Evolutionary conservation across 768 basidiomycete species (phyloP).

Genomic region (Aureoboletus auriporus): DNA sequence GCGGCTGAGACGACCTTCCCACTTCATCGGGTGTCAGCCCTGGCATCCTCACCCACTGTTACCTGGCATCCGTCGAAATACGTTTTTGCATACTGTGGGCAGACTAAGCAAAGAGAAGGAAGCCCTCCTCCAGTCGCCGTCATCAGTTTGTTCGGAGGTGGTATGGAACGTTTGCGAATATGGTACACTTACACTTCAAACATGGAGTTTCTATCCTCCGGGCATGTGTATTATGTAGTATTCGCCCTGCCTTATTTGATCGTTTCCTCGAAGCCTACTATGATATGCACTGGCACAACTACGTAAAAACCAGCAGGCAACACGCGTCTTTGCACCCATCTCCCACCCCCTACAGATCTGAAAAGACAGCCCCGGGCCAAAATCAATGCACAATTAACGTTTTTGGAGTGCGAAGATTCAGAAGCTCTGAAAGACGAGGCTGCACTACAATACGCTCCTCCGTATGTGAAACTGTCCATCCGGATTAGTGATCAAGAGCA

Average conservation of each 20-base stretch:
- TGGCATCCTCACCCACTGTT: constrained; percentile 71
- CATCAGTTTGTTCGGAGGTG: constrained; percentile 68
- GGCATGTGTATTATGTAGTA: too few species aligned
- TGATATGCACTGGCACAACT: too few species aligned
- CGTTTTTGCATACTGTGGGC: constrained; percentile 79
- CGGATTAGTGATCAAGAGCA: constrained; percentile 19
- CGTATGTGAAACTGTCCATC: constrained; percentile 18
- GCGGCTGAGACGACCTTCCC: constrained; percentile 74
- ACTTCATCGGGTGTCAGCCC: constrained; percentile 70
- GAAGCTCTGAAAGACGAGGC: constrained; percentile 8
- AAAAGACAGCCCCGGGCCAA: neutral
- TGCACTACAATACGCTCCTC: constrained; percentile 22
- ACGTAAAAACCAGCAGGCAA: too few species aligned
- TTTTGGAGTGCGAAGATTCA: constrained; percentile 17
- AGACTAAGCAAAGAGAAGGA: constrained; percentile 63
- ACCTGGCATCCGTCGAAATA: constrained; percentile 81
- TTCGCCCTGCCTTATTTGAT: too few species aligned
- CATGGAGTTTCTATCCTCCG: neutral
- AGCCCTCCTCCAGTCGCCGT: constrained; percentile 62
- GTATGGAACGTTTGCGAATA: constrained; percentile 19
- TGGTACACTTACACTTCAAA: neutral
- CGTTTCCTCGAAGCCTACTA: too few species aligned
- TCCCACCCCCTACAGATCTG: neutral
- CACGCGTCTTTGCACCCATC: neutral
- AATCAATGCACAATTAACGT: constrained; percentile 20